Conservation (phyloP, 306 rosid species). For the Vicia faba region DNA sequence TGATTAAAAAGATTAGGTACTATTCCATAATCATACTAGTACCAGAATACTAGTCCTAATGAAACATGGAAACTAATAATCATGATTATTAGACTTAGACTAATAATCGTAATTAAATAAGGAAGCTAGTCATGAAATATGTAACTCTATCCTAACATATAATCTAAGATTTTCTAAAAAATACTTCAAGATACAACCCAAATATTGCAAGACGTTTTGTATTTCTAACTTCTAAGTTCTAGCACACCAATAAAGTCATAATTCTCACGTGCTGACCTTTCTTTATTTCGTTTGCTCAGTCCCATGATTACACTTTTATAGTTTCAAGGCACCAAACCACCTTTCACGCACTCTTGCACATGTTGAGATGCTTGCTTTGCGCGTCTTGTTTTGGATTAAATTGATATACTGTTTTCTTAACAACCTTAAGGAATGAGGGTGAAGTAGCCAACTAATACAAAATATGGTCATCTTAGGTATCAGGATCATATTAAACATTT, state of each 20-base stretch:
- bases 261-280: background rate
- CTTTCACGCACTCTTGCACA: background rate
- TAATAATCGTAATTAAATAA: background rate
- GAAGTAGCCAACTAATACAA: background rate
- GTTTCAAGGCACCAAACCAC: background rate
- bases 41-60: background rate
- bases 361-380: background rate
- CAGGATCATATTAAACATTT: conserved; percentile 20
- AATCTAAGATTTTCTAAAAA: background rate
- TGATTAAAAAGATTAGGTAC: background rate
- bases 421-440: background rate
- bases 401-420: background rate
- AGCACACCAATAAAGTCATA: background rate
- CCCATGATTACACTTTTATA: background rate
- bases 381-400: conserved; percentile 22
- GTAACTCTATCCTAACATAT: background rate
- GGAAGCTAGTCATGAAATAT: background rate
- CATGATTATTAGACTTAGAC: background rate
- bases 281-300: background rate
- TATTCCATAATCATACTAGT: background rate
- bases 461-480: conserved; percentile 9
- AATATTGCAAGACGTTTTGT: background rate
- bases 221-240: background rate
- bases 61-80: background rate
- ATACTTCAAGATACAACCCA: background rate